These are phyloP conservation scores for Teratosphaeria viscida DNA, from an alignment of 2,329 filamentous ascomycete genomes.

Conservation along the genomic window DNA sequence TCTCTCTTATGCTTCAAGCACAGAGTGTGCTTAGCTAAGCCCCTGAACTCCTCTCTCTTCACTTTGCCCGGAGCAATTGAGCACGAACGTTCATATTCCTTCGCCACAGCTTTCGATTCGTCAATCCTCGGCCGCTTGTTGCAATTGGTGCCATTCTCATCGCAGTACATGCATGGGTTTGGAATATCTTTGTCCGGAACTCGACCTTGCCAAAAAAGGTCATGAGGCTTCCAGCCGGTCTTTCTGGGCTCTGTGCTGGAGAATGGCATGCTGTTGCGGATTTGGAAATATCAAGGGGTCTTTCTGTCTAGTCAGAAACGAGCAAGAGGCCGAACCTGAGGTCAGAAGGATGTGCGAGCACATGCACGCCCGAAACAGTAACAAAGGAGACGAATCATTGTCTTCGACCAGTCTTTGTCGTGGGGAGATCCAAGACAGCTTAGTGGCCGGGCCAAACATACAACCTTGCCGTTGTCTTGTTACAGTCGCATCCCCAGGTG, in stretches of 20 bases:
- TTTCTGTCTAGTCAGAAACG: neutral
- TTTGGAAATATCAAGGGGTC: neutral
- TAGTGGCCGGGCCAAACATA: neutral
- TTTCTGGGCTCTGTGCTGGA: neutral
- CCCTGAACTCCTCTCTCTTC: neutral
- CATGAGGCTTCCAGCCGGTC: neutral
- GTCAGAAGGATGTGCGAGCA: neutral
- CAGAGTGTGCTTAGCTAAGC: neutral
- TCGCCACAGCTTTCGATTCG: neutral
- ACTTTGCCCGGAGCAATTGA: neutral
- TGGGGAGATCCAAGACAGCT: neutral
- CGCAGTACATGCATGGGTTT: neutral
- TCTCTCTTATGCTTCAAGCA: neutral
- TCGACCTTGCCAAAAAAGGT: neutral
- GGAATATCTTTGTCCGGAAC: neutral
- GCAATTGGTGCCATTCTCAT: neutral
- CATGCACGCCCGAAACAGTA: neutral
- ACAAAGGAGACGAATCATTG: neutral
- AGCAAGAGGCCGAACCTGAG: neutral
- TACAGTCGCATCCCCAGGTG: neutral
- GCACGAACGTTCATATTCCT: neutral
- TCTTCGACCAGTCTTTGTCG: neutral
- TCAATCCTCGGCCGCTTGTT: neutral
- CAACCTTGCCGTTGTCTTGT: neutral
- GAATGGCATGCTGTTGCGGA: neutral